phyloP scores from a whole-genome alignment of 176 grass and related monocot species.

The Miscanthus lutarioriparius region DNA sequence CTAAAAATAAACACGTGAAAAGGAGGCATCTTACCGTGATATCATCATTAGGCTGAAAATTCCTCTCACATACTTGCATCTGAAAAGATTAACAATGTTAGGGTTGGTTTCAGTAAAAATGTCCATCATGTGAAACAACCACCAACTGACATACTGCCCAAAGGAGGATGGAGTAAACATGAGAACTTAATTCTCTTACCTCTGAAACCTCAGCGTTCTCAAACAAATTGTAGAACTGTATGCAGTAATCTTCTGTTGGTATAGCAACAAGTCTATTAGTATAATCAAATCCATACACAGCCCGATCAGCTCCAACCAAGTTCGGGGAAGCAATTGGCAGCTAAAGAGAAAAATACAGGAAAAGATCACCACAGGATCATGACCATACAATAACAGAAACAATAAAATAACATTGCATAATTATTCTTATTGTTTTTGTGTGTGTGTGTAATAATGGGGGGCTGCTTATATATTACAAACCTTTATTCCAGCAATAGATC shows the following conservation, averaged over 20 bases:
- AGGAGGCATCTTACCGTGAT: conserved; percentile 54
- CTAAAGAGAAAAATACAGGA: conserved; percentile 46
- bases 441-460: neutral
- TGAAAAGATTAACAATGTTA: conserved; percentile 42
- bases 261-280: conserved; percentile 68
- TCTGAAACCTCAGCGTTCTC: conserved; percentile 84
- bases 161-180: neutral
- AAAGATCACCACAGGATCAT: conserved; percentile 28
- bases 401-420: no score
- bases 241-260: conserved; percentile 74
- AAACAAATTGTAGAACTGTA: conserved; percentile 85
- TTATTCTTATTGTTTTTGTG: no score
- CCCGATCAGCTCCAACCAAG: conserved; percentile 17
- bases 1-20: neutral
- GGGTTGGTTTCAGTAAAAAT: conserved; percentile 26
- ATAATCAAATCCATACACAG: conserved; percentile 63
- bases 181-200: conserved; percentile 39
- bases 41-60: conserved; percentile 91
- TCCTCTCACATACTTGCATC: conserved; percentile 96
- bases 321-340: conserved; percentile 45
- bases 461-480: conserved; percentile 45
- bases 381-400: conserved; percentile 8
- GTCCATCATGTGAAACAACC: neutral
- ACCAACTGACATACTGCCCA: neutral
- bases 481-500: conserved; percentile 91